Base-by-base conservation (phyloP, 176 grass and related monocot genomes). In the Musa schizocarpa region DNA sequence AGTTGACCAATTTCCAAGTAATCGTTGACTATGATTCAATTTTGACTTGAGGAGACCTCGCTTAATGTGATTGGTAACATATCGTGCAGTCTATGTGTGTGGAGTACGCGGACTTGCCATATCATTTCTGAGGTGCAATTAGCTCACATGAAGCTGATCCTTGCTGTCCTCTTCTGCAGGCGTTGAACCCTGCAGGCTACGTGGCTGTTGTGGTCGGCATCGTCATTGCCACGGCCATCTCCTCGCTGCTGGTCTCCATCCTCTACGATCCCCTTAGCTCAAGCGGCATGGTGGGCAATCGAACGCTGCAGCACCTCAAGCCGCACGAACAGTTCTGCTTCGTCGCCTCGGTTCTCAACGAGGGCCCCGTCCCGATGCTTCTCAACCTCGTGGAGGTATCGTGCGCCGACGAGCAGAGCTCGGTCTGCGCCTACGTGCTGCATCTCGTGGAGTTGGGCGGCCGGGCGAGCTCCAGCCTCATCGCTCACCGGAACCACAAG, bases 401-500 rank as follows among this genome's bases (percentile, higher is more conserved):
- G 55, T 69, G 83, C 79, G 83, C 83, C 50, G 81, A 83, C 27
- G 74, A 80, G 9, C 77, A 87, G 50, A 74, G 74, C 76, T 83
- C 86, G 19, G 66, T 91, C 70, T 79, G 59, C 52, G 56, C 93
- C 84, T 91, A 85, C 80, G 85, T 90, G 80, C 87, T 98, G 17
- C 90, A 93, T 76, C 86, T 98, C 52, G 89, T 90, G 34, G 94
- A 93, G 84, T 81, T 98, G 54, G 86, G 87, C 12, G 90, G 90
- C 27, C 85, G 90, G 0, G 80, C 88, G 19, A 86, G 83, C 12
- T 86, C 94, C 6, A 80, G 87, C 69, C 93, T 98, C 80, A 90
- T 93, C 76, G 80, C 86, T 0, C 88, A 93, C 65, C 85, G 87
- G 62, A 81, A 87, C 21, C 43, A 49, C 56, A 68, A 83, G 14